Conservation (phyloP, 768 basidiomycete species). For the Neoboletus brunneissimus region DNA sequence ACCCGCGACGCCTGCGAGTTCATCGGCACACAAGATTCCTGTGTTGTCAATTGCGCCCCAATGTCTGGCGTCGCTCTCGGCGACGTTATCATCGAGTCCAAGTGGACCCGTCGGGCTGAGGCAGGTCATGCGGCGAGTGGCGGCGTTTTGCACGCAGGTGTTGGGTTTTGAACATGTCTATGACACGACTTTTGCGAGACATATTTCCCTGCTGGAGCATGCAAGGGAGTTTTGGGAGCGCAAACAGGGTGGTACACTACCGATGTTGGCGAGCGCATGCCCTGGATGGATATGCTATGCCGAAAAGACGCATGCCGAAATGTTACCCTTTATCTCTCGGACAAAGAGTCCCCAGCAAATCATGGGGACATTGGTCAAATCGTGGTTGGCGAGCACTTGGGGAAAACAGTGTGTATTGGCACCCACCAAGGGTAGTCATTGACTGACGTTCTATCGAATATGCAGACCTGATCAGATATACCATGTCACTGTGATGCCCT, state of each 20-base stretch:
- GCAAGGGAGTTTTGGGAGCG: slow-evolving; percentile 78
- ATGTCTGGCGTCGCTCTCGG: slow-evolving; percentile 76
- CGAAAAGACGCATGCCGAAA: slow-evolving; percentile 93
- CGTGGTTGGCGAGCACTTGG: slow-evolving; percentile 72
- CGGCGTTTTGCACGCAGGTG: slow-evolving; percentile 60
- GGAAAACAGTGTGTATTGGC: slow-evolving; percentile 57
- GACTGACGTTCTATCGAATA: slow-evolving; percentile 1
- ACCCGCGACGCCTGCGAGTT: slow-evolving; percentile 28
- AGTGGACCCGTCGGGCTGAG: slow-evolving; percentile 44
- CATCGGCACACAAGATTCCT: slow-evolving; percentile 50
- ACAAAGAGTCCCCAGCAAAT: slow-evolving; percentile 94
- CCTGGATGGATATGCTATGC: slow-evolving; percentile 99
- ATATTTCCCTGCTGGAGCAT: slow-evolving; percentile 81
- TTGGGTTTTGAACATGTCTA: slow-evolving; percentile 82
- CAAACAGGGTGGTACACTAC: slow-evolving; percentile 47
- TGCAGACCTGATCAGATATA: slow-evolving; percentile 83
- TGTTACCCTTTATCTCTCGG: slow-evolving; percentile 84
- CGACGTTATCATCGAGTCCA: slow-evolving; percentile 51
- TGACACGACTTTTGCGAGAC: slow-evolving; percentile 93
- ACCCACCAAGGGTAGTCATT: background rate
- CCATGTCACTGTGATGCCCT: slow-evolving; percentile 98
- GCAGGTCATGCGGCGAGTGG: slow-evolving; percentile 67
- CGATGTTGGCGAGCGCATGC: slow-evolving; percentile 94
- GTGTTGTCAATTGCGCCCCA: slow-evolving; percentile 91
- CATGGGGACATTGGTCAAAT: slow-evolving; percentile 92